These are phyloP conservation scores for Berberis vulgaris DNA, from an alignment of 164 flowering plant genomes.

Conservation along the genomic window DNA sequence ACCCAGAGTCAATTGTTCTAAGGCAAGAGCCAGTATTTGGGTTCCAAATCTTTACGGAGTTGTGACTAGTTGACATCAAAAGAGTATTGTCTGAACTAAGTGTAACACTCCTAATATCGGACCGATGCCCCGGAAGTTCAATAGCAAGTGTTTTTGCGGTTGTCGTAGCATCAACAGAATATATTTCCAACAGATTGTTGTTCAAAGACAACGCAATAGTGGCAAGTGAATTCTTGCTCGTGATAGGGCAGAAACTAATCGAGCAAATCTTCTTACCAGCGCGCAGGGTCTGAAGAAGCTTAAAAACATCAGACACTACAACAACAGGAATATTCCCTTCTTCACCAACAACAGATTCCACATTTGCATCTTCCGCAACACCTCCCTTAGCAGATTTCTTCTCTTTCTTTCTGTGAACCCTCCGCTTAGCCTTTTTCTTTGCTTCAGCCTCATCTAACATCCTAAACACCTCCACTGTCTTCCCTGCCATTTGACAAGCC, in stretches of 20 bases:
- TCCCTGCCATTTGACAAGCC: slow-evolving; percentile 96
- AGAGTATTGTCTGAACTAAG: slow-evolving; percentile 86
- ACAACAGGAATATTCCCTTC: slow-evolving; percentile 22
- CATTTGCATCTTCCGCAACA: slow-evolving; percentile 38
- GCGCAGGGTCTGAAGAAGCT: slow-evolving; percentile 59
- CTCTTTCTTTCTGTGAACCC: slow-evolving; percentile 66
- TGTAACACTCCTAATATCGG: slow-evolving; percentile 81
- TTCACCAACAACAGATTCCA: slow-evolving; percentile 20
- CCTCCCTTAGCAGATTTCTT: slow-evolving; percentile 45
- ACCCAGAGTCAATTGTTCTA: slow-evolving; percentile 81
- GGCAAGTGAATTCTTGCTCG: slow-evolving; percentile 51
- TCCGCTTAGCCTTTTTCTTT: slow-evolving; percentile 78
- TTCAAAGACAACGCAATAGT: slow-evolving; percentile 76
- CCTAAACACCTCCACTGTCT: slow-evolving; percentile 66
- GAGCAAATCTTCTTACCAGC: slow-evolving; percentile 82
- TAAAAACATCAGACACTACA: slow-evolving; percentile 73
- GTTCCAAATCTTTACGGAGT: slow-evolving; percentile 84
- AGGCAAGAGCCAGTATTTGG: slow-evolving; percentile 88
- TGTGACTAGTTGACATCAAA: slow-evolving; percentile 90
- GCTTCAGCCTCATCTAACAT: slow-evolving; percentile 73
- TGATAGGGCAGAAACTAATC: slow-evolving; percentile 59
- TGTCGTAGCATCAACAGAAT: slow-evolving; percentile 46
- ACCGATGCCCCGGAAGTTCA: slow-evolving; percentile 90
- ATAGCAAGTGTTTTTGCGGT: slow-evolving; percentile 42
- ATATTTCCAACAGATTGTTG: slow-evolving; percentile 67